Percentiles rank a stretch among this genome's conserved stretches.
Conservation (phyloP, 140 eudicot species). For the Cichorium intybus region DNA sequence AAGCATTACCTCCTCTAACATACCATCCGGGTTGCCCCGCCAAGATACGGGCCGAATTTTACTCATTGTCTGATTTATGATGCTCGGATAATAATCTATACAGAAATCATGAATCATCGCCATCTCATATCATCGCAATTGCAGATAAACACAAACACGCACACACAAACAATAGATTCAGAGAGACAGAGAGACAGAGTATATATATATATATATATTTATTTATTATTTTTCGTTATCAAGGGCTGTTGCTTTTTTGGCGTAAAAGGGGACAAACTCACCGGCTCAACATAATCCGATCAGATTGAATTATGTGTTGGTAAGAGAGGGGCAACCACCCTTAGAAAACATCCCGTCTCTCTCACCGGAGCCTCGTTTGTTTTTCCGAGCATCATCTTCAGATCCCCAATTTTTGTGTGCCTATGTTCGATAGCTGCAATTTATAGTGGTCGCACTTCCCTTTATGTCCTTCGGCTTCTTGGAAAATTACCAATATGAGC, state of each 20-base stretch:
- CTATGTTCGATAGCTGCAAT: background rate
- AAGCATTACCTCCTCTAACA: background rate
- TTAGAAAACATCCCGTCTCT: constrained; percentile 23
- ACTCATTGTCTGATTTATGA: constrained; percentile 16
- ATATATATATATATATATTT: background rate
- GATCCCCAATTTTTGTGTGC: constrained; percentile 17
- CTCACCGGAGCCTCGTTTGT: constrained; percentile 35
- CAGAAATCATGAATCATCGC: constrained; percentile 28
- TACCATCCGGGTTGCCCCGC: constrained; percentile 49
- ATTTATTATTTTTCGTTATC: background rate
- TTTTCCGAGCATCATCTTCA: constrained; percentile 27
- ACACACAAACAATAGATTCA: background rate
- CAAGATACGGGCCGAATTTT: constrained; percentile 35
- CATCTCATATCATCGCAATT: constrained; percentile 15
- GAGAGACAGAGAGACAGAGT: background rate
- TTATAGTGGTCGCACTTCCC: background rate
- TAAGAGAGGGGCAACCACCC: constrained; percentile 52
- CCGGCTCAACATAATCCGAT: constrained; percentile 31
- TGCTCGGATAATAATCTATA: constrained; percentile 21
- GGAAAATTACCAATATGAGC: background rate
- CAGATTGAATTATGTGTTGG: constrained; percentile 16
- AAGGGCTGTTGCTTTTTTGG: constrained; percentile 30
- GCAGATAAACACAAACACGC: background rate
- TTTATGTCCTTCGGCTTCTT: background rate
- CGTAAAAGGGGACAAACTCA: constrained; percentile 17